Percentiles rank a stretch among this genome's conserved stretches.
These are phyloP conservation scores for Centaurea solstitialis DNA, from an alignment of 129 eudicot genomes.

Conservation along the genomic window DNA sequence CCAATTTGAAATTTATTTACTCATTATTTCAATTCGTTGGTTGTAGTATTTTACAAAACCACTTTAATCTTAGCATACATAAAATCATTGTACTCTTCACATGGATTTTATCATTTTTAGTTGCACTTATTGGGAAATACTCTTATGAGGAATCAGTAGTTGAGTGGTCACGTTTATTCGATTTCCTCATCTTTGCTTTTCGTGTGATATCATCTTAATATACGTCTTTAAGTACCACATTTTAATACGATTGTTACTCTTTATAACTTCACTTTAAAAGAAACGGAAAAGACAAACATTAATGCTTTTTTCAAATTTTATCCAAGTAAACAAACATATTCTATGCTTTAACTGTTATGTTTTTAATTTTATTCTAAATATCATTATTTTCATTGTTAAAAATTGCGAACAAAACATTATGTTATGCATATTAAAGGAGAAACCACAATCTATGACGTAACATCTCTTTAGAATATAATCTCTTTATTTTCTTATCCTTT, in stretches of 20 bases:
- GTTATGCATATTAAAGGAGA: background rate
- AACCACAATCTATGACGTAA: too few relatives aligned
- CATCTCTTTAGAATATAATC: too few relatives aligned
- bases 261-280: background rate
- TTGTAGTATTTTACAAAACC: background rate
- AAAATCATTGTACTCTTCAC: background rate
- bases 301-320: background rate
- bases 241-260: background rate
- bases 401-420: background rate
- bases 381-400: background rate
- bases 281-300: background rate
- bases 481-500: too few relatives aligned
- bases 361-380: background rate
- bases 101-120: background rate
- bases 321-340: background rate
- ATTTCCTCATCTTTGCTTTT: constrained; percentile 3
- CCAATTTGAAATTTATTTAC: background rate
- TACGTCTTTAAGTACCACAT: background rate
- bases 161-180: background rate
- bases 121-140: background rate
- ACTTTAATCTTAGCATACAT: background rate
- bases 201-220: background rate
- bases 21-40: background rate
- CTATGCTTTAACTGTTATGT: background rate
- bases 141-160: background rate